Evolutionary conservation across 2,329 filamentous ascomycete species (phyloP).

Genomic region (Talaromyces sp.): DNA sequence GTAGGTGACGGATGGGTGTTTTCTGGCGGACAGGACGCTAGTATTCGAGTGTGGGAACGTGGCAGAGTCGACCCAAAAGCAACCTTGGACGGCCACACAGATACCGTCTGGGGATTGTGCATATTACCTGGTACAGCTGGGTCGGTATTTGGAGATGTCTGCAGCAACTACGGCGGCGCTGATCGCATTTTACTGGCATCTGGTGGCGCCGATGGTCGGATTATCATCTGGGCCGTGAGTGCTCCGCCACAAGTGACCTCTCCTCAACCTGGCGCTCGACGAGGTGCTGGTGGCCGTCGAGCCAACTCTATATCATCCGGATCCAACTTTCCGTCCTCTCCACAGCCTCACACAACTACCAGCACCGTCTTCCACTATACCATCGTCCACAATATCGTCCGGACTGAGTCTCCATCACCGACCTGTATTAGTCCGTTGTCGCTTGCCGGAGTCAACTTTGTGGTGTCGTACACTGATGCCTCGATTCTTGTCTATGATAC

Average conservation of each 20-base stretch:
- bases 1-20: slow-evolving; percentile 97
- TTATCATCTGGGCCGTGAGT: slow-evolving; percentile 92
- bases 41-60: slow-evolving; percentile 91
- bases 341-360: slow-evolving; percentile 82
- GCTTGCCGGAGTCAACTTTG: slow-evolving; percentile 76
- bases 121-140: slow-evolving; percentile 81
- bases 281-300: slow-evolving; percentile 72
- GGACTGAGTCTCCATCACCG: slow-evolving; percentile 67
- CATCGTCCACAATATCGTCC: slow-evolving; percentile 78
- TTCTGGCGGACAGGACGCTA: slow-evolving; percentile 90
- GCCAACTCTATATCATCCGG: slow-evolving; percentile 93
- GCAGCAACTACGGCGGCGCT: slow-evolving; percentile 69
- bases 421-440: slow-evolving; percentile 93
- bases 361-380: slow-evolving; percentile 83
- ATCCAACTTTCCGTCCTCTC: slow-evolving; percentile 83
- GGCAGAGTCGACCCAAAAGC: slow-evolving; percentile 93
- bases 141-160: slow-evolving; percentile 69
- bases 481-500: slow-evolving; percentile 91
- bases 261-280: slow-evolving; percentile 68
- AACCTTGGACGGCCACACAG: slow-evolving; percentile 87
- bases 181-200: slow-evolving; percentile 89
- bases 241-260: slow-evolving; percentile 81
- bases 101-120: slow-evolving; percentile 93
- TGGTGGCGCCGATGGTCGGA: slow-evolving; percentile 82
- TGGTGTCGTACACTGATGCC: slow-evolving; percentile 88